Evolutionary conservation across 2,329 filamentous ascomycete species (phyloP), one percentile per base, ranked within the genome.

Genomic region (Teratosphaeria nubilosa): DNA sequence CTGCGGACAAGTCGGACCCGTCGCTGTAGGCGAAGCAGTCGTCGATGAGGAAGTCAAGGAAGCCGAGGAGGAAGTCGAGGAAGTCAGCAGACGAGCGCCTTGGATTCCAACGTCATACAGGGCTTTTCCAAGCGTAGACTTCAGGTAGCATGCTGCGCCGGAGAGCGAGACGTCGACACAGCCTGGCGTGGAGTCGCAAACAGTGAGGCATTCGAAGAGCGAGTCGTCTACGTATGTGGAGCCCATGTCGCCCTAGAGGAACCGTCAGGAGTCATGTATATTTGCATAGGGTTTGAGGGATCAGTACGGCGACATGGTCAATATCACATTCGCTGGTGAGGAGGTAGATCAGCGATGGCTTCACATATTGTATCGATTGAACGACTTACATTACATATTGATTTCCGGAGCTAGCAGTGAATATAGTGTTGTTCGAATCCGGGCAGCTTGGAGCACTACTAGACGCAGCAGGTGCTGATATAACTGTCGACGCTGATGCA

Each of bases 131-230:
- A 41, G 34, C 34, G 34, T 16, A 14, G 10, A 41, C 16, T 41
- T 41, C 9, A 41, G 34, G 34, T 41, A 41, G 34, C 34, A 41
- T 22, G 54, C 56, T n/a, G 51, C 14, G 22, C 68, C 69, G 9
- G 67, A 66, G 9, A 69, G 59, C 9, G 65, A 66, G 31, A 72
- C 65, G 32, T 71, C 68, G n/a, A 72, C 64, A 60, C 70, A 72
- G 25, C 68, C 65, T 7, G 62, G 24, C 0, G 61, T 67, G 25
- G 59, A 62, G 16, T 65, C 68, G 55, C 70, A 72, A 20, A 63
- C 62, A 25, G 64, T 63, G 53, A 72, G 69, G 55, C 70, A 72
- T 34, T 60, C 55, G 34, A 41, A 4, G 2, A 41, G 11, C 5
- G 34, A 41, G 34, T 14, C 34, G 34, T 14, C 13, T 2, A 41